These are phyloP conservation scores for Neurospora discreta DNA, from an alignment of 495 filamentous ascomycete genomes.

Conservation along the genomic window DNA sequence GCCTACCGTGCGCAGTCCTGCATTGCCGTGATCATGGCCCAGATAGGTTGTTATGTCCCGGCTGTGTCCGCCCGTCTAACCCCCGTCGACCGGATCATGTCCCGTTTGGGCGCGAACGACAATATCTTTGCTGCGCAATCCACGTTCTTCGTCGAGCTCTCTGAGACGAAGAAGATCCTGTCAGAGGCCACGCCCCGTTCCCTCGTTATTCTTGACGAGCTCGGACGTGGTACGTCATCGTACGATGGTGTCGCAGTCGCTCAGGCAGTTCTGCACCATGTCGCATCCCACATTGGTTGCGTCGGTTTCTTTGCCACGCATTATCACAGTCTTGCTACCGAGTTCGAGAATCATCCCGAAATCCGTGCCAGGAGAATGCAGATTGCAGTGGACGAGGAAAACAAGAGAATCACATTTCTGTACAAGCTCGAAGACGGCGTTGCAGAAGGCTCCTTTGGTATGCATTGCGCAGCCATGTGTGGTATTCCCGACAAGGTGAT, in stretches of 20 bases:
- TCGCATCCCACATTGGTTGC: conserved; percentile 87
- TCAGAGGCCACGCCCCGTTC: conserved; percentile 89
- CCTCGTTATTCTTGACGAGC: conserved; percentile 94
- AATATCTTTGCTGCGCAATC: conserved; percentile 98
- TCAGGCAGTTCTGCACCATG: conserved; percentile 89
- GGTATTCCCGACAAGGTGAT: conserved; percentile 80
- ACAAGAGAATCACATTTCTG: conserved; percentile 77
- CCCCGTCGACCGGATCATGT: conserved; percentile 96
- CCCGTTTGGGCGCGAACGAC: conserved; percentile 93
- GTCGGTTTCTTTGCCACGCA: conserved; percentile 97
- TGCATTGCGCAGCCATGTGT: conserved; percentile 99
- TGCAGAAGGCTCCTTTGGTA: conserved; percentile 94
- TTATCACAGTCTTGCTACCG: conserved; percentile 85
- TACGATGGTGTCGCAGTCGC: conserved; percentile 97
- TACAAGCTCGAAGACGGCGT: conserved; percentile 94
- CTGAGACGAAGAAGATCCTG: conserved; percentile 97
- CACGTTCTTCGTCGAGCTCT: conserved; percentile 96
- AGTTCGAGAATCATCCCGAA: conserved; percentile 83
- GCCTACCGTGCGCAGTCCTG: conserved; percentile 42
- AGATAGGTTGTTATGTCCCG: conserved; percentile 90
- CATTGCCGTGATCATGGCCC: conserved; percentile 95
- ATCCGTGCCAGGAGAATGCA: conserved; percentile 79
- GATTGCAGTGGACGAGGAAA: conserved; percentile 82
- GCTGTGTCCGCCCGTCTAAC: conserved; percentile 76
- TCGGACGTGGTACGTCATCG: conserved; percentile 85